A percentile compares a stretch with the other conserved stretches of the same genome.
These are phyloP conservation scores for Crucihimalaya himalaica DNA, from an alignment of 345 rosid species.

Conservation along the genomic window DNA sequence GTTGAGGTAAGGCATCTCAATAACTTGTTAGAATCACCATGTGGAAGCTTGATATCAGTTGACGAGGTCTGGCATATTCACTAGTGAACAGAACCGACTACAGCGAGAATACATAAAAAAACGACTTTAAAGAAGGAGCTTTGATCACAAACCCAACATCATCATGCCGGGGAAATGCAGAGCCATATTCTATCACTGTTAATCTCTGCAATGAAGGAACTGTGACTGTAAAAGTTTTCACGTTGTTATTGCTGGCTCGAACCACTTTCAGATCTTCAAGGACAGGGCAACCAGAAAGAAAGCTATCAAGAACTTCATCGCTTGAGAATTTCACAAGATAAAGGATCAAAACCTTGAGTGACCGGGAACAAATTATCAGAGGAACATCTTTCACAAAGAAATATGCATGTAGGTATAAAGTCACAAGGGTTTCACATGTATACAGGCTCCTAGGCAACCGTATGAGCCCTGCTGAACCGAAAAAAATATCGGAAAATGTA, in stretches of 20 bases:
- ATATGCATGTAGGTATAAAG: not conserved
- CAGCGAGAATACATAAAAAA: not conserved
- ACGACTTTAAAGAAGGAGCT: conserved; percentile 7
- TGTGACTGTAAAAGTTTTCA: not conserved
- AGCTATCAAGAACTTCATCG: not conserved
- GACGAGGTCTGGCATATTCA: not conserved
- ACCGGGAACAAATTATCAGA: not conserved
- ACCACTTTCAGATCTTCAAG: not conserved
- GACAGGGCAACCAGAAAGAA: conserved; percentile 6
- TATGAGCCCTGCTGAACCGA: too few species aligned
- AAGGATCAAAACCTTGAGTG: conserved; percentile 13
- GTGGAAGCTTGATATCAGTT: not conserved
- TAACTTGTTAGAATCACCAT: not conserved
- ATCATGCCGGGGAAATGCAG: not conserved
- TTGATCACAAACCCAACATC: conserved; percentile 2
- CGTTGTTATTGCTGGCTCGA: not conserved
- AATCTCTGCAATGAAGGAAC: conserved; percentile 16
- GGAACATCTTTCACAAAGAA: not conserved
- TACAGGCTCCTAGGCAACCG: conserved; percentile 14
- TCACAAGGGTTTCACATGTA: conserved; percentile 4
- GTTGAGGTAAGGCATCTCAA: not conserved
- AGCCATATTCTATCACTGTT: not conserved
- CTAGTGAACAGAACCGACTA: not conserved
- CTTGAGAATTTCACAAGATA: not conserved
- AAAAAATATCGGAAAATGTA: fast-evolving